Base-by-base conservation (phyloP, 2,329 filamentous ascomycete species). In the Xylaria sp. region DNA sequence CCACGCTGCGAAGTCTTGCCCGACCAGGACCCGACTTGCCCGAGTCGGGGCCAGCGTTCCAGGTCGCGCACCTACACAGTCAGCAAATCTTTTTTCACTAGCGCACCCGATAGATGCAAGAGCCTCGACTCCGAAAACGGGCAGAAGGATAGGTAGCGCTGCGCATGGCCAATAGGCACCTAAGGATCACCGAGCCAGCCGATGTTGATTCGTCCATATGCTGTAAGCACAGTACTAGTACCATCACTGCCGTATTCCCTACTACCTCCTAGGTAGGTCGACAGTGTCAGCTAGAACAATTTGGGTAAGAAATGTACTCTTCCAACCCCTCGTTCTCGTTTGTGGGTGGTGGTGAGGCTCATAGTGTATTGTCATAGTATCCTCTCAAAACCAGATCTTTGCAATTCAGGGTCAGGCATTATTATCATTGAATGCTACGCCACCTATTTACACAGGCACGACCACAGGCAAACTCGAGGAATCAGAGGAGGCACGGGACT, bases 51-150 rank as follows among this genome's bases (percentile, higher is more conserved):
- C 64, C 59, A 19, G 17, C 56, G 27, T n/a, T 48, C 42, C n/a
- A 47, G 42, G 6, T n/a, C 17, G 17, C n/a, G 42, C 4, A n/a
- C 17, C 19, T 60, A 34, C 48, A 64, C 67, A 71, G 67, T 69
- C 64, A 71, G 67, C 64, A 71, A 67, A 69, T 64, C 30, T 64
- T 69, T 69, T 69, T 65, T 11, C 48, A 51, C 45, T 70, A 68
- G 68, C 54, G 58, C 60, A n/a, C 68, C 55, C 48, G 65, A 65
- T 59, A 54, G 64, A 53, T 59, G 60, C 60, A 62, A 60, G 68
- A 56, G 24, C 32, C 32, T 21, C 21, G 64, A 57, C 68, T 71
- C 69, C 69, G 69, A 71, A 67, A 71, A 64, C 69, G 69, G 69
- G 67, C 58, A 53, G 61, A 47, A 60, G 63, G 14, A 55, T 34